Conservation (phyloP, 2,329 filamentous ascomycete genomes). For the Ophiosphaerella narmari region DNA sequence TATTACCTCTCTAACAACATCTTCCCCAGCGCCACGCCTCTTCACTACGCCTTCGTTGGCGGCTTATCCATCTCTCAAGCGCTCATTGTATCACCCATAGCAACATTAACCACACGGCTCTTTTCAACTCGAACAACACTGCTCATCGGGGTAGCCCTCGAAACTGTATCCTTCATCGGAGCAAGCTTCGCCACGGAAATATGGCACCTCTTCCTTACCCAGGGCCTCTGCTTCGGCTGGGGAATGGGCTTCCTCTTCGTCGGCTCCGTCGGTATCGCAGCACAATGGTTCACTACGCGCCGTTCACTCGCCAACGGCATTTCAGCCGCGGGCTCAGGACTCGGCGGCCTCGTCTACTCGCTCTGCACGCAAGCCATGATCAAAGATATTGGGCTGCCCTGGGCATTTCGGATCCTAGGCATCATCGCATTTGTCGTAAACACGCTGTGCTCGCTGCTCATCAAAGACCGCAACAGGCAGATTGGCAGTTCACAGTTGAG, state of each 20-base stretch:
- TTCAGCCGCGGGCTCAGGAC: slow-evolving; percentile 69
- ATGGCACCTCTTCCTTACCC: slow-evolving; percentile 77
- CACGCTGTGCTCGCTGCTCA: slow-evolving; percentile 63
- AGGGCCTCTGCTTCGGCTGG: slow-evolving; percentile 76
- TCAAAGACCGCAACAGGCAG: slow-evolving; percentile 73
- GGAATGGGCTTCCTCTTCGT: slow-evolving; percentile 80
- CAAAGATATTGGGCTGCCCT: slow-evolving; percentile 63
- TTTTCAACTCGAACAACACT: slow-evolving; percentile 69
- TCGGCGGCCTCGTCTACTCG: slow-evolving; percentile 74
- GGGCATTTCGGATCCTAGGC: slow-evolving; percentile 69
- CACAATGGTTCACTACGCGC: slow-evolving; percentile 74
- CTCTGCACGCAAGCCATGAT: slow-evolving; percentile 73
- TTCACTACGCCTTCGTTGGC: slow-evolving; percentile 79
- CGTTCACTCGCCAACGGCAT: slow-evolving; percentile 73
- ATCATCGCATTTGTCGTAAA: slow-evolving; percentile 69
- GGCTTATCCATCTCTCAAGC: slow-evolving; percentile 69
- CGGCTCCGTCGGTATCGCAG: slow-evolving; percentile 67
- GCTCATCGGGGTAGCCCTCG: slow-evolving; percentile 66
- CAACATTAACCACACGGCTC: slow-evolving; percentile 63
- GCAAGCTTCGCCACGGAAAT: slow-evolving; percentile 71
- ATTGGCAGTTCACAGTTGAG: slow-evolving; percentile 65
- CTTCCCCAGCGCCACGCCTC: slow-evolving; percentile 65
- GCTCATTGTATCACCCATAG: slow-evolving; percentile 70
- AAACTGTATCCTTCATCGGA: slow-evolving; percentile 67
- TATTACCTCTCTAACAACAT: slow-evolving; percentile 66